Evolutionary conservation across 2,329 filamentous ascomycete species (phyloP).

Genomic region (Sporothrix schenckii): DNA sequence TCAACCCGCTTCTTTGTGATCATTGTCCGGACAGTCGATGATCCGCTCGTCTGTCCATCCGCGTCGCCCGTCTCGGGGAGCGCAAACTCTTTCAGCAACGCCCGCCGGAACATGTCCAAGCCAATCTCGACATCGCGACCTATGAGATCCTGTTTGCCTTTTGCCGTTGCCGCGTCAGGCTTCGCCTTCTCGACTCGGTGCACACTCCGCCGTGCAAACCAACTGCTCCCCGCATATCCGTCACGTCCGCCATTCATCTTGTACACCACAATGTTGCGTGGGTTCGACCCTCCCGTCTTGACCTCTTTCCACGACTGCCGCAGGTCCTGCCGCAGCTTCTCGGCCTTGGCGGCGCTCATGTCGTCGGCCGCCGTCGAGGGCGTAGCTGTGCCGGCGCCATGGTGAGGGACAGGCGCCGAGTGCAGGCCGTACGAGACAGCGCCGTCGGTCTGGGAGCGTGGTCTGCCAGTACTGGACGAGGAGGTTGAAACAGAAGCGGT

Average conservation of each 20-base stretch:
- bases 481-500: conserved; percentile 25
- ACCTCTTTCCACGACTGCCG: conserved; percentile 86
- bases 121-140: conserved; percentile 41
- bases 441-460: conserved; percentile 60
- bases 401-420: not conserved
- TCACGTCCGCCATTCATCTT: conserved; percentile 50
- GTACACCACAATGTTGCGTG: conserved; percentile 74
- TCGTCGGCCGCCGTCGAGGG: not conserved
- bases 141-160: not conserved
- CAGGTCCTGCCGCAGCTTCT: conserved; percentile 51
- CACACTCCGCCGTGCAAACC: conserved; percentile 85
- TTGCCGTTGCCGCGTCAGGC: not conserved
- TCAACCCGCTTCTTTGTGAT: conserved; percentile 78
- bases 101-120: conserved; percentile 76
- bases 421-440: conserved; percentile 45
- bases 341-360: conserved; percentile 49
- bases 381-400: conserved; percentile 11
- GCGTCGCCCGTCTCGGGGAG: conserved; percentile 65
- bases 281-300: conserved; percentile 72
- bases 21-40: conserved; percentile 79
- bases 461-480: conserved; percentile 45
- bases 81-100: conserved; percentile 76
- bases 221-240: conserved; percentile 80
- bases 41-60: conserved; percentile 60
- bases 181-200: conserved; percentile 51